These are phyloP conservation scores for Alopecurus myosuroides DNA, from an alignment of 176 grass and related monocot species.

Conservation along the genomic window DNA sequence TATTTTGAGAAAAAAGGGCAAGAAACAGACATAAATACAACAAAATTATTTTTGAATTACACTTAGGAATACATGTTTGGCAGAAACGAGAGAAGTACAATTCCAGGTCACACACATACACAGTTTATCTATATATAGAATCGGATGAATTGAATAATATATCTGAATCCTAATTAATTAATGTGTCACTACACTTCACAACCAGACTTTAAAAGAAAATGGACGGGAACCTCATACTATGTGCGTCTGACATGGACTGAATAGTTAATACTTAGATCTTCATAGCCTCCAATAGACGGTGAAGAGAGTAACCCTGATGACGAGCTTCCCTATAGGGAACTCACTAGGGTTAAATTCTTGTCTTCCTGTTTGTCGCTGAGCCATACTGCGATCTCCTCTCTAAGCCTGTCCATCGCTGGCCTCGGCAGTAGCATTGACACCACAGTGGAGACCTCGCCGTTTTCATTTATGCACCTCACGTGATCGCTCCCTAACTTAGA, in stretches of 20 bases:
- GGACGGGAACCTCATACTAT: neutral
- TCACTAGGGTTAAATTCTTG: constrained; percentile 11
- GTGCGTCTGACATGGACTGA: neutral
- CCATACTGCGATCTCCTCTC: constrained; percentile 25
- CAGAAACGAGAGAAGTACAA: neutral
- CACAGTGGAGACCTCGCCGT: constrained; percentile 3
- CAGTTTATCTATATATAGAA: neutral
- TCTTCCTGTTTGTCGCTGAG: constrained; percentile 13
- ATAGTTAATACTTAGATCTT: neutral
- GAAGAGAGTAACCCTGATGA: neutral
- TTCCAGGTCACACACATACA: neutral
- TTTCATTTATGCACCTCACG: constrained; percentile 14
- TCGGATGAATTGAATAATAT: neutral
- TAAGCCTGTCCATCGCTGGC: constrained; percentile 7
- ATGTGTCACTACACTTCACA: neutral
- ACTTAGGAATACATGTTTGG: neutral
- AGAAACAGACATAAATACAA: neutral
- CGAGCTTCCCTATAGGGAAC: constrained; percentile 18
- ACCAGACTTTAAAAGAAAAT: neutral
- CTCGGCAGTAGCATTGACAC: constrained; percentile 30
- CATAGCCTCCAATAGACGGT: neutral
- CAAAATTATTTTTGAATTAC: neutral
- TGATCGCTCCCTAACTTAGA: constrained; percentile 34
- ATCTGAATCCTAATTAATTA: neutral
- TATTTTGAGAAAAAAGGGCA: neutral